Percentiles rank a stretch among this genome's conserved stretches.
These are phyloP conservation scores for Wickerhamiella parazyma DNA, from an alignment of 805 yeast species.

Conservation along the genomic window DNA sequence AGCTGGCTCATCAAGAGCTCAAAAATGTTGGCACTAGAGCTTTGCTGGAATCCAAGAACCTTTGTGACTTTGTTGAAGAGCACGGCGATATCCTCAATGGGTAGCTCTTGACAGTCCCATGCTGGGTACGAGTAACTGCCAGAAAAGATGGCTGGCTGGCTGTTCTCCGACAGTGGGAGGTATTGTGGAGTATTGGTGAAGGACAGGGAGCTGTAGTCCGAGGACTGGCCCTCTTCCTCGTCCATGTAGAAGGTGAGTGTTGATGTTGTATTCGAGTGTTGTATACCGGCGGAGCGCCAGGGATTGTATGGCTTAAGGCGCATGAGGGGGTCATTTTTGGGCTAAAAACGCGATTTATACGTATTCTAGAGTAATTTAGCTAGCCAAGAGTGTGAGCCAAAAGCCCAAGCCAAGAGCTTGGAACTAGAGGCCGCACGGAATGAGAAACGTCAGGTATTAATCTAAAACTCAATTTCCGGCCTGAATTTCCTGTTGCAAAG, in stretches of 20 bases:
- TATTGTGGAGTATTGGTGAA: conserved; percentile 1
- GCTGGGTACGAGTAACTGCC: conserved; percentile 9
- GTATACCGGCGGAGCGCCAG: too few species aligned
- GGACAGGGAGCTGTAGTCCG: background rate
- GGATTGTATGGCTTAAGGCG: too few species aligned
- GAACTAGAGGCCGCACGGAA: too few species aligned
- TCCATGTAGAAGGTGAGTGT: background rate
- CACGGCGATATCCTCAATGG: conserved; percentile 37
- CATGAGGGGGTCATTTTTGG: too few species aligned
- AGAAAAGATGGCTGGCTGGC: background rate
- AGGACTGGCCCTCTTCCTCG: conserved; percentile 1
- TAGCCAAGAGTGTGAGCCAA: too few species aligned
- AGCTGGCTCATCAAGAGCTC: conserved; percentile 47
- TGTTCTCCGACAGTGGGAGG: background rate
- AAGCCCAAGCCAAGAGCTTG: too few species aligned
- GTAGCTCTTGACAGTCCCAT: conserved; percentile 10
- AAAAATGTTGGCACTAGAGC: conserved; percentile 52
- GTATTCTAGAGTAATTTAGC: background rate
- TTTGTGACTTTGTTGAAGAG: conserved; percentile 39
- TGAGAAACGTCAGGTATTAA: too few species aligned
- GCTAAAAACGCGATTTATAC: background rate
- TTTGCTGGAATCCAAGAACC: conserved; percentile 56
- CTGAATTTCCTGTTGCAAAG: conserved; percentile 8
- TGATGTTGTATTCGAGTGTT: conserved; percentile 10
- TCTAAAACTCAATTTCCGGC: too few species aligned